A percentile compares a stretch with the other conserved stretches of the same genome.
phyloP scores from a whole-genome alignment of 2,329 filamentous ascomycete species.

The Fusarium sacchari region DNA sequence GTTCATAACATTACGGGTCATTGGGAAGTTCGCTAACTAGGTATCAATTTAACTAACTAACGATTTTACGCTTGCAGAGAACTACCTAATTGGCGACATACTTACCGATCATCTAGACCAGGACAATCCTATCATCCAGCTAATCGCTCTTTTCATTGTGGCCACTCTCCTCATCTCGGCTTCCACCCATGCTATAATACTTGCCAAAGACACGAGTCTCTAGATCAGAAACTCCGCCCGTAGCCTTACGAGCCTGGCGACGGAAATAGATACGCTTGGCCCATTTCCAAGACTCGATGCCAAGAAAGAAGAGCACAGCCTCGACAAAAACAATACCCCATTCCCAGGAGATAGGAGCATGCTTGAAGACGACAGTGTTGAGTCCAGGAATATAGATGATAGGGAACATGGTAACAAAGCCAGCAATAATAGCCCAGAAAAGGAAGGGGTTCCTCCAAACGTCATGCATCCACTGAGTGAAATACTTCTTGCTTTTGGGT shows the following conservation, averaged over 20 bases:
- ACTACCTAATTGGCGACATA: neutral
- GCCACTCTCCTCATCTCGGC: constrained; percentile 34
- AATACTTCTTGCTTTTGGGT: constrained; percentile 67
- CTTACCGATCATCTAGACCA: neutral
- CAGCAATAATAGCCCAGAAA: constrained; percentile 67
- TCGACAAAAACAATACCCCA: constrained; percentile 68
- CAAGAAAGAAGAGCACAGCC: constrained; percentile 65
- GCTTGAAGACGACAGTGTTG: constrained; percentile 67
- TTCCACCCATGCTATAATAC: constrained; percentile 43
- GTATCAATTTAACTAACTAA: neutral
- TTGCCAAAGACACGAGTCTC: constrained; percentile 49
- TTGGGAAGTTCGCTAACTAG: neutral
- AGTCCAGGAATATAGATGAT: constrained; percentile 67
- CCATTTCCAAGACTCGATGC: constrained; percentile 69
- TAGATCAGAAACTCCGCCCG: constrained; percentile 38
- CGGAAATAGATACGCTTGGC: constrained; percentile 60
- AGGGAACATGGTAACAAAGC: constrained; percentile 59
- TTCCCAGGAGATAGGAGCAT: constrained; percentile 68
- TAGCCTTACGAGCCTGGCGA: constrained; percentile 42
- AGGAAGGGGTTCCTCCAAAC: constrained; percentile 77
- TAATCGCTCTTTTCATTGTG: constrained; percentile 6
- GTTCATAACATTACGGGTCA: neutral
- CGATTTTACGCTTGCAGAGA: neutral
- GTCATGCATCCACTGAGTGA: constrained; percentile 73
- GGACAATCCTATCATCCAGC: neutral